Evolutionary conservation across 164 flowering plant species (phyloP), one percentile per base, ranked within the genome.

Genomic region (Akebia trifoliata): DNA sequence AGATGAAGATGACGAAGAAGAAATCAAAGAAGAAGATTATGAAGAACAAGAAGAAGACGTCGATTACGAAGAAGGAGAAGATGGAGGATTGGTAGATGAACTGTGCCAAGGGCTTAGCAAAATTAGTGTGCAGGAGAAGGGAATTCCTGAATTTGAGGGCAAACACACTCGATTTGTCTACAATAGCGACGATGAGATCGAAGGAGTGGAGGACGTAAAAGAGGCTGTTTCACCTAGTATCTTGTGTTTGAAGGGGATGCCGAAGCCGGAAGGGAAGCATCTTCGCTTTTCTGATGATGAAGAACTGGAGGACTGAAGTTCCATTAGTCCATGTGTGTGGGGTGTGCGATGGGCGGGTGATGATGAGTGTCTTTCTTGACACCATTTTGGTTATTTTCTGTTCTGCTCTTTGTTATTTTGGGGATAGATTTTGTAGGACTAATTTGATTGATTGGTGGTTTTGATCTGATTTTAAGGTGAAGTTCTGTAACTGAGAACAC

Each of bases 201-300:
- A 74, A 12, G 71, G 56, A 11, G 77, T 60, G 34, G 77, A 57
- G 56, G 74, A 44, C 14, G 53, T 28, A 6, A 59, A 21, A 30
- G 38, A 17, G 10, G 61, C 60, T 30, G 64, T 25, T 37, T 38
- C 76, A 3, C 68, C 70, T 2, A 60, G 62, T 34, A 29, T 59
- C 17, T 22, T 74, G 63, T 63, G 43, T 9, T 70, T 81, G 77
- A 81, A 74, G 42, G 90, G 85, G 10, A 18, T 80, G 69, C 85
- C 90, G 0, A 69, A 70, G 4, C 80, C 86, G 0, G 67, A 68
- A 63, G 86, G 90, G 56, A 84, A 84, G 73, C 86, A 84, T 34
- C 40, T 84, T 7, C 74, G 84, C 6, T 84, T 84, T 56, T 47
- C 66, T 4, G 50, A 39, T 11, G 80, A 73, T 14, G 75, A 71